Conservation (phyloP, 1,284 basidiomycete species). For the Boletus mariae region DNA sequence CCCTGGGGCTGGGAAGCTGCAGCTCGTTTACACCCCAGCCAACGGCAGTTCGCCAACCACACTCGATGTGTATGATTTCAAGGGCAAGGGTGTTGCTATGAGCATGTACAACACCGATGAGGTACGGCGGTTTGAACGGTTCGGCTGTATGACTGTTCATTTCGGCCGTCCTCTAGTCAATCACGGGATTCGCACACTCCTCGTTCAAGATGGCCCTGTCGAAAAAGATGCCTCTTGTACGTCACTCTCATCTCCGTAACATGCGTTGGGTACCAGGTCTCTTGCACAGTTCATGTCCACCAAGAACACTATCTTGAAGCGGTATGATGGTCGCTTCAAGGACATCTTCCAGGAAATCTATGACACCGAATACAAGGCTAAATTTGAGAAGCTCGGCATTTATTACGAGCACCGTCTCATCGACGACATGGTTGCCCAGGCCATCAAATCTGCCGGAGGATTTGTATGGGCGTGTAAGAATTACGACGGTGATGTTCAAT, state of each 20-base stretch:
- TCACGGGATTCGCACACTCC: slow-evolving; percentile 92
- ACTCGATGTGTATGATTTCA: slow-evolving; percentile 88
- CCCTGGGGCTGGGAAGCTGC: slow-evolving; percentile 85
- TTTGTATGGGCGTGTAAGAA: slow-evolving; percentile 99
- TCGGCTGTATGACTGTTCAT: slow-evolving; percentile 3
- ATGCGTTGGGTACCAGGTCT: background rate
- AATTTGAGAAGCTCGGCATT: slow-evolving; percentile 80
- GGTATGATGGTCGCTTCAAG: slow-evolving; percentile 97
- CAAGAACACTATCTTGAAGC: slow-evolving; percentile 96
- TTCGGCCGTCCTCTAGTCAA: slow-evolving; percentile 53
- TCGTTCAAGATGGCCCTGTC: slow-evolving; percentile 98
- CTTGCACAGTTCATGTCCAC: slow-evolving; percentile 85
- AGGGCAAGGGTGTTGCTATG: slow-evolving; percentile 84
- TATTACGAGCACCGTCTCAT: slow-evolving; percentile 97
- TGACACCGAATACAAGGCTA: slow-evolving; percentile 77
- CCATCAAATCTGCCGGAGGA: slow-evolving; percentile 93
- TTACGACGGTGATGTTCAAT: slow-evolving; percentile 94
- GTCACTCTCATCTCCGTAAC: slow-evolving; percentile 23
- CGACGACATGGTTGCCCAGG: slow-evolving; percentile 97
- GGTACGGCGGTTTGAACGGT: slow-evolving; percentile 36
- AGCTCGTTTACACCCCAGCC: slow-evolving; percentile 81
- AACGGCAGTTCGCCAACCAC: slow-evolving; percentile 63
- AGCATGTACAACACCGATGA: slow-evolving; percentile 97
- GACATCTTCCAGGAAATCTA: slow-evolving; percentile 98
- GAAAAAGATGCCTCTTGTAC: slow-evolving; percentile 88